Conservation (phyloP, 176 grass and related monocot species). For the Juncus effusus region DNA sequence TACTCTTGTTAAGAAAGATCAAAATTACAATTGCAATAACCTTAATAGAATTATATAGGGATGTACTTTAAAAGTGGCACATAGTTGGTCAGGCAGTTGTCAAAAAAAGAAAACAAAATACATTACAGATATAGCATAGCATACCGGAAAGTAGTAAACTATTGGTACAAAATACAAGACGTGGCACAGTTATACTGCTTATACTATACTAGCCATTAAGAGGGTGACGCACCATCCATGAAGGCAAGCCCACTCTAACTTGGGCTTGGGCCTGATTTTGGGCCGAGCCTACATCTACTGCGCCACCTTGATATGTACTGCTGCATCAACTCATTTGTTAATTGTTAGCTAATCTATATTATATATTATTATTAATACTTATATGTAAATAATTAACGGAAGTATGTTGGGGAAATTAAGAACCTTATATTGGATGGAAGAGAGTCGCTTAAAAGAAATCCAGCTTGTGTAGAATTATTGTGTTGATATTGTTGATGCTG, state of each 20-base stretch:
- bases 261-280: slow-evolving; percentile 31
- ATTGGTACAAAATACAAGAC: slow-evolving; percentile 12
- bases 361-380: too few species aligned
- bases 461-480: slow-evolving; percentile 42
- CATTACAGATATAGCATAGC: slow-evolving; percentile 17
- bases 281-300: slow-evolving; percentile 30
- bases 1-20: too few species aligned
- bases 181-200: not conserved
- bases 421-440: slow-evolving; percentile 47
- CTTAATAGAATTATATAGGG: too few species aligned
- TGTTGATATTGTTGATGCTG: slow-evolving; percentile 13
- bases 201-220: slow-evolving; percentile 23
- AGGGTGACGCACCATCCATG: slow-evolving; percentile 63
- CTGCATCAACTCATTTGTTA: slow-evolving; percentile 22
- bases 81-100: not conserved
- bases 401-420: too few species aligned
- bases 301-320: slow-evolving; percentile 22
- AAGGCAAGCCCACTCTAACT: slow-evolving; percentile 34
- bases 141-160: too few species aligned
- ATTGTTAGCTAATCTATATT: not conserved
- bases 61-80: not conserved
- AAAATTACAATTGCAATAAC: too few species aligned
- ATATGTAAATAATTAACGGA: too few species aligned
- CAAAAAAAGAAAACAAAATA: not conserved
- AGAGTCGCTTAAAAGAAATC: slow-evolving; percentile 47